phyloP scores from a whole-genome alignment of 1,284 basidiomycete genomes.

The Moesziomyces parantarcticus region DNA sequence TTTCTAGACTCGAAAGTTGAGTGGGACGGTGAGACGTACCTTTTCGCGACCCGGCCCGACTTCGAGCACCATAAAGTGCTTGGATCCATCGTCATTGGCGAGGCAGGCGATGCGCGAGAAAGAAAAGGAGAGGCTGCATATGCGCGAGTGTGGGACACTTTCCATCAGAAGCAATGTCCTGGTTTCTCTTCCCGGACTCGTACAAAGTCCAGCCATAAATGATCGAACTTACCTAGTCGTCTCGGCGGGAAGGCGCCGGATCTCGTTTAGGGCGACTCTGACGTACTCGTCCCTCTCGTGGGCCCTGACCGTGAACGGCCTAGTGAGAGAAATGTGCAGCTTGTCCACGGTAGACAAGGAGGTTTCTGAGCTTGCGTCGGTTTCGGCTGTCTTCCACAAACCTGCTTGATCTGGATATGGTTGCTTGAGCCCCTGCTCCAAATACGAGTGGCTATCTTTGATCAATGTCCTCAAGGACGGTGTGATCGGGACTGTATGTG shows the following conservation, averaged over 20 bases:
- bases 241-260: too few relatives aligned
- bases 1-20: too few relatives aligned
- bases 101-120: constrained; percentile 40
- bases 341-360: background rate
- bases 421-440: too few relatives aligned
- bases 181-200: too few relatives aligned
- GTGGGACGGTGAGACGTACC: constrained; percentile 9
- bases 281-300: constrained; percentile 45
- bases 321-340: constrained; percentile 48
- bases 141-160: too few relatives aligned
- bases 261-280: constrained; percentile 11
- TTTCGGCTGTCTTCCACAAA: background rate
- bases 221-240: too few relatives aligned
- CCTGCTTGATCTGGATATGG: background rate
- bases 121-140: constrained; percentile 27
- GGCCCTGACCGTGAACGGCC: constrained; percentile 44
- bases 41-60: constrained; percentile 35
- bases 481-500: background rate
- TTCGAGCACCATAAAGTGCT: constrained; percentile 48
- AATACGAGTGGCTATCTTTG: background rate
- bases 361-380: background rate
- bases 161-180: too few relatives aligned
- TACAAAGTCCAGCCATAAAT: too few relatives aligned
- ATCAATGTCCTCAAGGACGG: background rate
- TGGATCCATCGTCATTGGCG: constrained; percentile 34